Percentiles rank a stretch among this genome's conserved stretches.
Conservation (phyloP, 2,329 filamentous ascomycete genomes). For the Rhynchosporium secalis region DNA sequence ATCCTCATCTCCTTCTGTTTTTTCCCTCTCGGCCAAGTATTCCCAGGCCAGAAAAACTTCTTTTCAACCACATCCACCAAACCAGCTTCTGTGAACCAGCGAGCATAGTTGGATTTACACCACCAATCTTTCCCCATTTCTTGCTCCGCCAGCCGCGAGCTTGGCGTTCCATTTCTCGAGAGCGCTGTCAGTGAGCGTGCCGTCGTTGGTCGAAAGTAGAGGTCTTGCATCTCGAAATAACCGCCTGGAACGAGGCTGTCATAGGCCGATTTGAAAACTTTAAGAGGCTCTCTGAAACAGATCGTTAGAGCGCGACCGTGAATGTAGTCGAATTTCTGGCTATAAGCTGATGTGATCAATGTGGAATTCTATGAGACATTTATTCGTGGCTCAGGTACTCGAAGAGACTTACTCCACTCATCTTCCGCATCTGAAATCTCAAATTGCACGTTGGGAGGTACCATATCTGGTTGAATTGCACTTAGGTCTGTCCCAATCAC, state of each 20-base stretch:
- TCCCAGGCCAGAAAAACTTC: constrained; percentile 17
- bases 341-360: neutral
- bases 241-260: constrained; percentile 17
- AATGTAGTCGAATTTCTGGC: constrained; percentile 20
- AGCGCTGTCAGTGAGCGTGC: constrained; percentile 16
- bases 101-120: constrained; percentile 38
- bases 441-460: constrained; percentile 38
- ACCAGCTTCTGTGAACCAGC: constrained; percentile 43
- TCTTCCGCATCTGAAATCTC: constrained; percentile 19
- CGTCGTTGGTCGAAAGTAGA: constrained; percentile 21
- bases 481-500: constrained; percentile 38
- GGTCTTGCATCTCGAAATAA: constrained; percentile 22
- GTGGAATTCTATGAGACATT: neutral
- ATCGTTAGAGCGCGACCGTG: constrained; percentile 37
- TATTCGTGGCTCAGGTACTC: too few relatives aligned
- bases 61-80: constrained; percentile 52
- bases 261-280: constrained; percentile 15
- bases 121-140: constrained; percentile 25
- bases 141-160: constrained; percentile 20
- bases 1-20: constrained; percentile 20
- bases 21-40: constrained; percentile 18
- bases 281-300: constrained; percentile 23
- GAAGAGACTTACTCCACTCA: constrained; percentile 9
- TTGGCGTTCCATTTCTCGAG: constrained; percentile 28
- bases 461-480: constrained; percentile 36